Evolutionary conservation across 164 flowering plant species (phyloP).

Genomic region (Cinnamomum micranthum): DNA sequence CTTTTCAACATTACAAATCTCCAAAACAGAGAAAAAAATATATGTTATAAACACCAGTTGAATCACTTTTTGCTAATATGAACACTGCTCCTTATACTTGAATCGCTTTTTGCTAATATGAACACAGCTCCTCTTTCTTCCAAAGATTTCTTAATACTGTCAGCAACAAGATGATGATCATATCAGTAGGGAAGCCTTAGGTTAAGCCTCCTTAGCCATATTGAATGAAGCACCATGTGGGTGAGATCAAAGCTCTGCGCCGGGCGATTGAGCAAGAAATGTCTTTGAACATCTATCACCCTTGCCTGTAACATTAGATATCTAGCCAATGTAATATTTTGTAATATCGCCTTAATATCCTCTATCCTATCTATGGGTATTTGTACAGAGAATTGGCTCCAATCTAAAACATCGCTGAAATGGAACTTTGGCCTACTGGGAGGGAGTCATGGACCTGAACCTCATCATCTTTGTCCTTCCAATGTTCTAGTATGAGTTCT

Average conservation of each 20-base stretch:
- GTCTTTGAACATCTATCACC: not conserved
- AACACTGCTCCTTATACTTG: too few relatives aligned
- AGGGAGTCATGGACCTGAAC: slow-evolving; percentile 3
- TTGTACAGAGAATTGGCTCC: slow-evolving; percentile 11
- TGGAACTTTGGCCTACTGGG: slow-evolving; percentile 1
- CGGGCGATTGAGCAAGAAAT: slow-evolving; percentile 6
- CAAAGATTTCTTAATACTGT: too few relatives aligned
- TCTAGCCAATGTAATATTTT: not conserved
- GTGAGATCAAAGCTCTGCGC: slow-evolving; percentile 1
- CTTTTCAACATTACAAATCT: too few relatives aligned
- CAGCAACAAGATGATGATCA: too few relatives aligned
- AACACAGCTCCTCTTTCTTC: too few relatives aligned
- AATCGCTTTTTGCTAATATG: too few relatives aligned
- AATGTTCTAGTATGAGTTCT: not conserved
- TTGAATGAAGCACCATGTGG: slow-evolving; percentile 7
- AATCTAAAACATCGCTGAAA: slow-evolving; percentile 12
- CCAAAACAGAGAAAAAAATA: too few relatives aligned
- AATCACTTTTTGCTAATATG: too few relatives aligned
- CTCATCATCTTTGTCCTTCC: slow-evolving; percentile 3
- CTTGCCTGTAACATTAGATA: slow-evolving; percentile 2
- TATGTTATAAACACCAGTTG: too few relatives aligned
- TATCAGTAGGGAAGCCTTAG: not conserved
- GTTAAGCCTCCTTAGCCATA: slow-evolving; percentile 8
- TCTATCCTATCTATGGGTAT: slow-evolving; percentile 2
- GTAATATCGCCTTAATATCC: slow-evolving; percentile 1